Evolutionary conservation across 306 rosid genomes (phyloP).

Genomic region (Abrus pulchellus): DNA sequence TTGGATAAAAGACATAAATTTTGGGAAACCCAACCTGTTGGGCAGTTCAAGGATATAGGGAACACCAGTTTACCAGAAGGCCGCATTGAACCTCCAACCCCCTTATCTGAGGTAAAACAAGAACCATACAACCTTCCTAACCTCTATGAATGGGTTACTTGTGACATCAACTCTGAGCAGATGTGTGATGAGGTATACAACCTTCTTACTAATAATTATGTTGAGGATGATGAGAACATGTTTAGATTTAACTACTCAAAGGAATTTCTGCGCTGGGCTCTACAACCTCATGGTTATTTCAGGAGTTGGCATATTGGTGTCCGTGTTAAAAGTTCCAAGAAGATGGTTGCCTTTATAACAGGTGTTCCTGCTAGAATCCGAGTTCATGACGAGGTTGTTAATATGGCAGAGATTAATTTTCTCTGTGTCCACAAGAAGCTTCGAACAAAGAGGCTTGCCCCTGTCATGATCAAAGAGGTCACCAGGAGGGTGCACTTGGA

Average conservation of each 20-base stretch:
- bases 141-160: constrained; percentile 89
- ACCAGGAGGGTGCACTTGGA: constrained; percentile 97
- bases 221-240: constrained; percentile 96
- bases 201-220: constrained; percentile 86
- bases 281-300: constrained; percentile 91
- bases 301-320: constrained; percentile 95
- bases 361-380: constrained; percentile 93
- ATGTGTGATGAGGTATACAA: constrained; percentile 79
- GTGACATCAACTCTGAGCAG: constrained; percentile 77
- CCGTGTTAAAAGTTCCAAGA: constrained; percentile 83
- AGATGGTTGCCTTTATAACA: constrained; percentile 93
- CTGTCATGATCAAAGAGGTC: constrained; percentile 99
- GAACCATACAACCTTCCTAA: constrained; percentile 94
- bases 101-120: constrained; percentile 83
- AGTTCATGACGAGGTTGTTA: constrained; percentile 72
- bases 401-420: constrained; percentile 94
- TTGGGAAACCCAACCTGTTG: constrained; percentile 99
- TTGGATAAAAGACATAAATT: constrained; percentile 74
- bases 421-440: constrained; percentile 96
- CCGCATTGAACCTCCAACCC: constrained; percentile 79
- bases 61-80: constrained; percentile 81
- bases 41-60: constrained; percentile 88
- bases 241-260: constrained; percentile 91
- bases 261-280: constrained; percentile 93
- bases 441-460: constrained; percentile 96